These are phyloP conservation scores for Apiotrichum veenhuisii DNA, from an alignment of 1,284 basidiomycete species.

Conservation along the genomic window DNA sequence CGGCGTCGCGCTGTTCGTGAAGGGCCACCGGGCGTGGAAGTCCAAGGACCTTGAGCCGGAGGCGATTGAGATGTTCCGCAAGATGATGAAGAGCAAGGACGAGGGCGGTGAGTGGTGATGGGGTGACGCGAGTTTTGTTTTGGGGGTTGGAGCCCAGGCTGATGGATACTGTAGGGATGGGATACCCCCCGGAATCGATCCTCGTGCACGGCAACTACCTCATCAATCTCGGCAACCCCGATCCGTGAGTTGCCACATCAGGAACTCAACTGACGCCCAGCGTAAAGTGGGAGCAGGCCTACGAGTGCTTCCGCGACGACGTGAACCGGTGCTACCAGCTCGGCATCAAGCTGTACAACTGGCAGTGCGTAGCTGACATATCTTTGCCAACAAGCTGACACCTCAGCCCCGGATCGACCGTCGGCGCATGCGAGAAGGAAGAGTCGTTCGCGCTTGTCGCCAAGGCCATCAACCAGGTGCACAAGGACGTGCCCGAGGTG, in stretches of 20 bases:
- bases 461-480: slow-evolving; percentile 69
- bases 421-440: slow-evolving; percentile 62
- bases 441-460: slow-evolving; percentile 66
- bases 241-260: slow-evolving; percentile 54
- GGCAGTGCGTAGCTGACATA: slow-evolving; percentile 60
- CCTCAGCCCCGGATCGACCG: slow-evolving; percentile 71
- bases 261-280: slow-evolving; percentile 43
- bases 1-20: slow-evolving; percentile 77
- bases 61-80: slow-evolving; percentile 58
- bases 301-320: slow-evolving; percentile 77
- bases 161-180: slow-evolving; percentile 45
- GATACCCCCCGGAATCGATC: slow-evolving; percentile 60
- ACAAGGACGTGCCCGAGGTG: slow-evolving; percentile 63
- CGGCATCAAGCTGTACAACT: slow-evolving; percentile 72
- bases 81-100: slow-evolving; percentile 52
- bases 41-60: slow-evolving; percentile 58
- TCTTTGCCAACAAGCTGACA: neutral
- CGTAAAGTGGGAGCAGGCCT: slow-evolving; percentile 70
- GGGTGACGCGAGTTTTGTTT: too few relatives aligned
- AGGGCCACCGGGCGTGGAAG: slow-evolving; percentile 75
- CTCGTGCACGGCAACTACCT: slow-evolving; percentile 82
- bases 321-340: slow-evolving; percentile 73
- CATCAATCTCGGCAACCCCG: slow-evolving; percentile 78
- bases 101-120: slow-evolving; percentile 35
- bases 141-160: neutral